These are phyloP conservation scores for Exophiala viscosa DNA, from an alignment of 2,329 filamentous ascomycete genomes.

Conservation along the genomic window DNA sequence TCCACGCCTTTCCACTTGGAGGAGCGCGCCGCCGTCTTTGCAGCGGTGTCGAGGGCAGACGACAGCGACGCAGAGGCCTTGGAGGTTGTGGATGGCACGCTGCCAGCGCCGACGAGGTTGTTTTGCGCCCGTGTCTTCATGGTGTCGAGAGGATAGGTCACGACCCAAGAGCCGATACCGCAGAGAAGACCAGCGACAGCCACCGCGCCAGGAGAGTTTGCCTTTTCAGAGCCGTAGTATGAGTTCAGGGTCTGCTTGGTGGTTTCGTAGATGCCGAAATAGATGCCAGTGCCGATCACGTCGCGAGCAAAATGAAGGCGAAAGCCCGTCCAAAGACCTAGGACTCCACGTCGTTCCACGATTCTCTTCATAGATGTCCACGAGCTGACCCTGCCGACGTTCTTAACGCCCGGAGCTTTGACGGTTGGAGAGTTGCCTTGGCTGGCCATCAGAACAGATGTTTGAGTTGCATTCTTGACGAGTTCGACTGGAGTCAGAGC, in stretches of 20 bases:
- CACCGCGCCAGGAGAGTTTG: slow-evolving; percentile 40
- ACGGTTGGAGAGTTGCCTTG: slow-evolving; percentile 5
- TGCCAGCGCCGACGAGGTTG: slow-evolving; percentile 37
- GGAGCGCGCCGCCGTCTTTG: slow-evolving; percentile 37
- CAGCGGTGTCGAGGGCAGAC: slow-evolving; percentile 13
- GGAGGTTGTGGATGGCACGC: background rate
- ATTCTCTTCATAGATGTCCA: slow-evolving; percentile 43
- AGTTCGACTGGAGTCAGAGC: slow-evolving; percentile 47
- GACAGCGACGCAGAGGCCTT: slow-evolving; percentile 2
- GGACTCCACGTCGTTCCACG: slow-evolving; percentile 40
- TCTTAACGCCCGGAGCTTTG: slow-evolving; percentile 13
- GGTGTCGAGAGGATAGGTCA: slow-evolving; percentile 47
- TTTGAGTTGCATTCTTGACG: slow-evolving; percentile 48
- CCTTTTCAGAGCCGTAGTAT: slow-evolving; percentile 41
- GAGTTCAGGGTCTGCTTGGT: slow-evolving; percentile 45
- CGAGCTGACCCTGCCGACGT: slow-evolving; percentile 40
- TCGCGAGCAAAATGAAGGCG: slow-evolving; percentile 44
- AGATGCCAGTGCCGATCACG: slow-evolving; percentile 44
- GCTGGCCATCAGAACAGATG: slow-evolving; percentile 43
- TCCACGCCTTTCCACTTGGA: slow-evolving; percentile 49
- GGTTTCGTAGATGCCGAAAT: slow-evolving; percentile 47
- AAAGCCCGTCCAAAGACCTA: slow-evolving; percentile 46
- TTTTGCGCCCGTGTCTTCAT: slow-evolving; percentile 49
- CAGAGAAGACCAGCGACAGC: slow-evolving; percentile 46
- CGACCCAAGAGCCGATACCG: slow-evolving; percentile 47